Evolutionary conservation across 225 moss, liverwort and hornwort genomes (phyloP), one percentile per base, ranked within the genome.

Genomic region (Ulota crispa): DNA sequence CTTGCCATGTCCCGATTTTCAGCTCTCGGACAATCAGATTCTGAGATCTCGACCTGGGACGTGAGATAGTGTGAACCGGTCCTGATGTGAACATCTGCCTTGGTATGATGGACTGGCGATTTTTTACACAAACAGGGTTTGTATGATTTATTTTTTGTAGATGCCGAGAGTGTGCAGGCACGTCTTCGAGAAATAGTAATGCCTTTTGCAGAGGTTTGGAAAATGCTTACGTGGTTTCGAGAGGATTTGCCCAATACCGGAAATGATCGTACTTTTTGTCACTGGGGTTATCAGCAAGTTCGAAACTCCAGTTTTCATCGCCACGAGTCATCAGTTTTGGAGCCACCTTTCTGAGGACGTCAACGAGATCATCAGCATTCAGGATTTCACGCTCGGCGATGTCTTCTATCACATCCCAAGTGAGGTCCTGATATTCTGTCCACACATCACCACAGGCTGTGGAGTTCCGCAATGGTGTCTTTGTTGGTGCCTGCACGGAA

Each of bases 351-450:
- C 91, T 87, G 70, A 99, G 55, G 50, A 96, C 86, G 47, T 92
- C 91, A 34, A 93, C 76, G 19, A 79, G 36, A 24, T 85, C 87
- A 52, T 79, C 80, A 18, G 93, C 93, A 61, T 89, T 89, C 66
- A 94, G 87, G 50, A 92, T 53, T 83, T 86, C 84, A 57, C 85
- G 86, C 54, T 80, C 85, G 10, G 80, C 77, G 36, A 96, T 78
- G 27, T 88, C 87, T 84, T 99, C 87, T 78, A 99, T 76, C 57
- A 84, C 90, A 50, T 86, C 90, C 95, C 94, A 94, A 64, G 73
- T 83, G 78, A 96, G 81, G 20, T 99, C 98, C 47, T 99, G 95
- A 80, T 99, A 99, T 80, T 99, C 98, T 2, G 94, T 99, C 95
- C 95, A 99, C 45, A 85, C 87, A 71, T 99, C 97, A 70, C 97